phyloP scores from a whole-genome alignment of 2,329 filamentous ascomycete species.

The Ramichloridium luteum region DNA sequence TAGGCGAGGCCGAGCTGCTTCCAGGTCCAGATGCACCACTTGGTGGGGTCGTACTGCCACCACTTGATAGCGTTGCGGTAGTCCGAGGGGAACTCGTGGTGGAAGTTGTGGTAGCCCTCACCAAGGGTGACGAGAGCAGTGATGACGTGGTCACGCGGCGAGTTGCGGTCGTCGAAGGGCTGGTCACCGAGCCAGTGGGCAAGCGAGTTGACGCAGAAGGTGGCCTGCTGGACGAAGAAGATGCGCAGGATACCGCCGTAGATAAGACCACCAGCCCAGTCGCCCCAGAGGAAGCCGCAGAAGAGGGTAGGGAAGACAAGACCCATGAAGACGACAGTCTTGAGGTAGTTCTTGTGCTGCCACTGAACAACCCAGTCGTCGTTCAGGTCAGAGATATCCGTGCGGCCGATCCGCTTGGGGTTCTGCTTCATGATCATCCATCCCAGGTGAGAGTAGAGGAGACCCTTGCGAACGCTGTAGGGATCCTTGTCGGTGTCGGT shows the following conservation, averaged over 20 bases:
- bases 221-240: constrained; percentile 84
- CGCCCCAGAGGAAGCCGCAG: constrained; percentile 66
- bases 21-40: constrained; percentile 77
- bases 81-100: constrained; percentile 87
- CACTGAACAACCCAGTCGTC: constrained; percentile 74
- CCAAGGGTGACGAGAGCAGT: constrained; percentile 76
- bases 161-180: constrained; percentile 87
- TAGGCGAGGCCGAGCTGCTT: constrained; percentile 75
- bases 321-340: constrained; percentile 65
- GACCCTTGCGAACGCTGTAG: constrained; percentile 80
- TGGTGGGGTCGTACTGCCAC: constrained; percentile 86
- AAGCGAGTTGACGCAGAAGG: constrained; percentile 85
- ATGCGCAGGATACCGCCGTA: constrained; percentile 77
- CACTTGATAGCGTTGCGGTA: constrained; percentile 87
- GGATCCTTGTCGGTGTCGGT: constrained; percentile 89
- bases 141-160: constrained; percentile 75
- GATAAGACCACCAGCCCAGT: constrained; percentile 70
- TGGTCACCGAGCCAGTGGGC: constrained; percentile 88
- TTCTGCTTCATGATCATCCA: constrained; percentile 95
- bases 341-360: constrained; percentile 80
- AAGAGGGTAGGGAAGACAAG: constrained; percentile 63
- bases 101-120: constrained; percentile 90
- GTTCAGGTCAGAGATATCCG: constrained; percentile 79
- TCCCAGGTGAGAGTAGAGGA: constrained; percentile 71
- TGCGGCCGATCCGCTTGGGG: constrained; percentile 75